Conservation (phyloP, 805 yeast species). For the Teunomyces atbi region DNA sequence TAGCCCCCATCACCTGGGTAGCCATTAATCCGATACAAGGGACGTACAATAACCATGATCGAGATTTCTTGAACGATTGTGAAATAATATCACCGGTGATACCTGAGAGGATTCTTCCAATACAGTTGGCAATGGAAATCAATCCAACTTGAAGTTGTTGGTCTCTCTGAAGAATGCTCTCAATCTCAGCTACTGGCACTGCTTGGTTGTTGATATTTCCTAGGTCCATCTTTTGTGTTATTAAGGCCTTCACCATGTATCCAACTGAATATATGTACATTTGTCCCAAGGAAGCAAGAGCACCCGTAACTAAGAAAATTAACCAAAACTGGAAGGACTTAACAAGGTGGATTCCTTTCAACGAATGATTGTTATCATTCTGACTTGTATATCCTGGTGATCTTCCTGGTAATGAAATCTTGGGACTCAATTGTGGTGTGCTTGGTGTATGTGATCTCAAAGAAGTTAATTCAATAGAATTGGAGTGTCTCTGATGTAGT, state of each 20-base stretch:
- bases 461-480: conserved; percentile 7
- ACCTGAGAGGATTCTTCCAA: conserved; percentile 66
- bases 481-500: conserved; percentile 5
- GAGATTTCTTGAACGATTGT: conserved; percentile 42
- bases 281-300: conserved; percentile 43
- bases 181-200: conserved; percentile 15
- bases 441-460: conserved; percentile 7
- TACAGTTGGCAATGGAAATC: conserved; percentile 65
- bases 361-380: neutral
- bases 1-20: conserved; percentile 51
- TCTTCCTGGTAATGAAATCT: conserved; percentile 4
- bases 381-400: conserved; percentile 5
- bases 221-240: conserved; percentile 14
- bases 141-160: conserved; percentile 74
- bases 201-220: neutral
- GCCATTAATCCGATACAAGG: conserved; percentile 48
- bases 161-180: conserved; percentile 44
- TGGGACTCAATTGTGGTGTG: conserved; percentile 9
- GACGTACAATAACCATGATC: conserved; percentile 53
- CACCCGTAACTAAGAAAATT: conserved; percentile 35
- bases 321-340: conserved; percentile 35
- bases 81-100: conserved; percentile 59
- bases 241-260: conserved; percentile 42
- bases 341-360: conserved; percentile 18
- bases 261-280: conserved; percentile 49